Percentiles rank a stretch among this genome's conserved stretches.
Conservation (phyloP, 192 early-diverging fungal genomes). For the Gonapodya prolifera region DNA sequence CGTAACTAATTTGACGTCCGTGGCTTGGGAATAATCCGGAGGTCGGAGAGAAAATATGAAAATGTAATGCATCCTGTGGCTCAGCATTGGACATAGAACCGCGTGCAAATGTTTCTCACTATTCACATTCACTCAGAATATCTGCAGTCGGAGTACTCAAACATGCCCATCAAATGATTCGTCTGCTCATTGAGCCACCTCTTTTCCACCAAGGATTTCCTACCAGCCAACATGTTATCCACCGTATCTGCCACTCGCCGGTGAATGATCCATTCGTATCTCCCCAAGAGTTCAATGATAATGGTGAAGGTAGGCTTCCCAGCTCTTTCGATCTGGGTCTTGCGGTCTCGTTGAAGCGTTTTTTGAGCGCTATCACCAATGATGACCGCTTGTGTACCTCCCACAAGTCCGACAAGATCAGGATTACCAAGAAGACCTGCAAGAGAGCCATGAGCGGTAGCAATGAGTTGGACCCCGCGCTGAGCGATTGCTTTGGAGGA, state of each 20-base stretch:
- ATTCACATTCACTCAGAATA: too few species aligned
- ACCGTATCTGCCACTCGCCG: background rate
- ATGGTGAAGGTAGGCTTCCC: background rate
- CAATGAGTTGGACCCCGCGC: slow-evolving; percentile 1
- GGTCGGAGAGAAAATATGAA: too few species aligned
- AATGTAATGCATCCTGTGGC: too few species aligned
- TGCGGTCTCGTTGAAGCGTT: background rate
- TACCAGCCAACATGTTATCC: background rate
- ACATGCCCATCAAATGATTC: background rate
- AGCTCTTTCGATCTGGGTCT: background rate
- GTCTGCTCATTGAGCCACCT: background rate
- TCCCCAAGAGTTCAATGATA: background rate
- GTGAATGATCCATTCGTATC: background rate
- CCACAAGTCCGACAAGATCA: background rate
- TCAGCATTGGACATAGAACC: too few species aligned
- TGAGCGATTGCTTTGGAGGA: slow-evolving; percentile 3
- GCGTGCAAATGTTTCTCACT: too few species aligned
- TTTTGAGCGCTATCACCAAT: background rate
- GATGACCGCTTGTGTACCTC: background rate
- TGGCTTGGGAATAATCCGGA: too few species aligned
- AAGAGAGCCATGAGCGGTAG: background rate
- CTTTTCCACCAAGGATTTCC: background rate
- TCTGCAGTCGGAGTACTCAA: background rate
- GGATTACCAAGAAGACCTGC: background rate
- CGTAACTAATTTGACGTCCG: too few species aligned